Conservation (phyloP, 139 green algal genomes). For the Mesotaenium endlicherianum region DNA sequence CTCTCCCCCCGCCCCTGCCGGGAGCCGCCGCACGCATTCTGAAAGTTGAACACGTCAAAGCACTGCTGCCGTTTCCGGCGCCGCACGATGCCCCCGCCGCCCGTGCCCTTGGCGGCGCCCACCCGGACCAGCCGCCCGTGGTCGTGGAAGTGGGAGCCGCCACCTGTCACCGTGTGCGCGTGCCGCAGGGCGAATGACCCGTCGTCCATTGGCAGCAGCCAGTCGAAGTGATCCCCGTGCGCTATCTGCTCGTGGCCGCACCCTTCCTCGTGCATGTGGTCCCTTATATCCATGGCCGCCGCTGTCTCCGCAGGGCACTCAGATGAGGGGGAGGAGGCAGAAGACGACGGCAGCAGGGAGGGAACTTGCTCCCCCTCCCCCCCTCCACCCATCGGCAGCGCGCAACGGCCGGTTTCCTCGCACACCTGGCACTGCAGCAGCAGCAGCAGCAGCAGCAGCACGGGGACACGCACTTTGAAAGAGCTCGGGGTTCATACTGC, state of each 20-base stretch:
- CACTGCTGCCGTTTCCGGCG: constrained; percentile 9
- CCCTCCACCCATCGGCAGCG: background rate
- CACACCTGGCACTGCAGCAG: background rate
- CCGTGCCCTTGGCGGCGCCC: background rate
- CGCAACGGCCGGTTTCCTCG: background rate
- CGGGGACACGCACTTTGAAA: background rate
- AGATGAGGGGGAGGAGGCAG: too few relatives aligned
- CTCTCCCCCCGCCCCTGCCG: background rate
- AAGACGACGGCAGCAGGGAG: too few relatives aligned
- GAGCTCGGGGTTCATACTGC: background rate
- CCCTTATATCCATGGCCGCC: background rate
- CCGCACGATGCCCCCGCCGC: background rate
- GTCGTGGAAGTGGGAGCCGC: constrained; percentile 43
- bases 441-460: background rate
- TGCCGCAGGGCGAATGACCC: constrained; percentile 33
- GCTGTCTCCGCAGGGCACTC: background rate
- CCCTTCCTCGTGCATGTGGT: constrained; percentile 12
- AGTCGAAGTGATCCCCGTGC: constrained; percentile 46
- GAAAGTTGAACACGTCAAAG: constrained; percentile 14
- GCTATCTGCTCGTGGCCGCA: constrained; percentile 22
- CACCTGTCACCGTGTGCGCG: background rate
- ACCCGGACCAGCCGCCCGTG: constrained; percentile 34
- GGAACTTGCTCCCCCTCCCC: background rate
- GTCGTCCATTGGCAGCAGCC: constrained; percentile 23
- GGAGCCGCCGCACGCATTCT: background rate